Evolutionary conservation across 331 rosid genomes (phyloP).

Genomic region (Saraca asoca): DNA sequence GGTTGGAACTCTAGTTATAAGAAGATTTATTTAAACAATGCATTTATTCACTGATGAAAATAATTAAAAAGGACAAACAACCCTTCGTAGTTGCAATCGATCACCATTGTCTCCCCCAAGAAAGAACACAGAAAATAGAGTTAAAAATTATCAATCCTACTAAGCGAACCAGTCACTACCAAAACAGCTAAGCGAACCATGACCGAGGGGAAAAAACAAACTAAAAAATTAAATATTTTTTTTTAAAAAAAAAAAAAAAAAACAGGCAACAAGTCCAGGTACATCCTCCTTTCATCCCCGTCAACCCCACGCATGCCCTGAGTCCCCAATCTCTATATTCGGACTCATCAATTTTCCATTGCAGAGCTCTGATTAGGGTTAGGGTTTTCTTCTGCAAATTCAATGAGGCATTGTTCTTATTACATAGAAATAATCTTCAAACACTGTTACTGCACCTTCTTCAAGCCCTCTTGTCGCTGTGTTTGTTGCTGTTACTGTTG

Average conservation of each 20-base stretch:
- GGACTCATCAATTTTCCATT: not conserved
- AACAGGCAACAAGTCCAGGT: constrained; percentile 33
- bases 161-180: no score
- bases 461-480: constrained; percentile 19
- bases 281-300: constrained; percentile 30
- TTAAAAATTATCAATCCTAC: no score
- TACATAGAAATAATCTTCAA: constrained; percentile 14
- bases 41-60: not conserved
- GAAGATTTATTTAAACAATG: no score
- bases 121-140: no score
- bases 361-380: constrained; percentile 28
- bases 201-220: no score
- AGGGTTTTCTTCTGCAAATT: constrained; percentile 22
- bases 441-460: constrained; percentile 26
- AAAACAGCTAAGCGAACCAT: no score
- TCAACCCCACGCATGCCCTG: constrained; percentile 11
- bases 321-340: not conserved
- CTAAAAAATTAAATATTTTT: no score
- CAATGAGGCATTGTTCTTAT: constrained; percentile 32
- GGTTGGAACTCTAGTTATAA: no score
- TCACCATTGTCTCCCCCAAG: no score
- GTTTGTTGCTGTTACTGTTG: constrained; percentile 32
- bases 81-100: no score
- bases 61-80: not conserved
- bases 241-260: no score